phyloP scores from a whole-genome alignment of 805 yeast genomes.

The Komagataella ulmi region DNA sequence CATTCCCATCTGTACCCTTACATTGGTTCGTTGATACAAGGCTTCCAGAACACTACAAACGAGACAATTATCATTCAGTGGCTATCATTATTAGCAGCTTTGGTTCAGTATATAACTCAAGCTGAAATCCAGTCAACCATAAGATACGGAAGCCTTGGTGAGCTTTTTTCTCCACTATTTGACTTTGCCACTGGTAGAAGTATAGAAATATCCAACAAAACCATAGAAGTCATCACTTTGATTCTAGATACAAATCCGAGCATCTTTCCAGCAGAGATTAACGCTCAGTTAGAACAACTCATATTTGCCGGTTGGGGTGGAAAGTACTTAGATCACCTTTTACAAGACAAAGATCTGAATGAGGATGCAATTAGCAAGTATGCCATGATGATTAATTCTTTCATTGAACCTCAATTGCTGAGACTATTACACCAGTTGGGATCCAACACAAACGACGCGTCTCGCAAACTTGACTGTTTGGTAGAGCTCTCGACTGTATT shows the following conservation, averaged over 20 bases:
- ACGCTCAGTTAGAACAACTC: constrained; percentile 16
- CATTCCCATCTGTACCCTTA: not conserved
- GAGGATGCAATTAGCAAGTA: constrained; percentile 25
- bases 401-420: constrained; percentile 18
- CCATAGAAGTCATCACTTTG: constrained; percentile 25
- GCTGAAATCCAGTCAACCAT: constrained; percentile 20
- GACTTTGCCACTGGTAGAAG: constrained; percentile 5
- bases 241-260: constrained; percentile 31
- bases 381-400: constrained; percentile 29
- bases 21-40: not conserved
- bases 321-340: constrained; percentile 17
- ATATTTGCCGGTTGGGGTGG: constrained; percentile 34
- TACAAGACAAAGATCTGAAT: constrained; percentile 17
- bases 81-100: constrained; percentile 11
- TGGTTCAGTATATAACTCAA: constrained; percentile 23
- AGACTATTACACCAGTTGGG: not conserved
- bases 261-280: constrained; percentile 20
- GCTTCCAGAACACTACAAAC: not conserved
- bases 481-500: not conserved
- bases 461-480: not conserved
- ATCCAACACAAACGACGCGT: not conserved
- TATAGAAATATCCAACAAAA: constrained; percentile 9
- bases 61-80: not conserved
- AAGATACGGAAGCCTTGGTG: constrained; percentile 11
- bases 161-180: constrained; percentile 8